These are phyloP conservation scores for Rhizophlyctis rosea DNA, from an alignment of 192 early-diverging fungal genomes.

Conservation along the genomic window DNA sequence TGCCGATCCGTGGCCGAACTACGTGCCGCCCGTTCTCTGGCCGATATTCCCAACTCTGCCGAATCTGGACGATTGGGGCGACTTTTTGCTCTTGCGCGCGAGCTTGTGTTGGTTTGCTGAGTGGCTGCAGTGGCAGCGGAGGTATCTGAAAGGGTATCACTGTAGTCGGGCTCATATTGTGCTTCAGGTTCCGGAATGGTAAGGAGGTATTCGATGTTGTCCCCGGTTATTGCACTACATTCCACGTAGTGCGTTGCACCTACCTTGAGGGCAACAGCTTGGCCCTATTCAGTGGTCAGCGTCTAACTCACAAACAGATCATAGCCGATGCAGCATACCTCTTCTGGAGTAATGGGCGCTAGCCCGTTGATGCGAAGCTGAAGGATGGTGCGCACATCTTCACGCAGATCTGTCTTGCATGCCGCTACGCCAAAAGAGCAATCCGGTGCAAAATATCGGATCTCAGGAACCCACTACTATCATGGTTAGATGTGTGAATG, in stretches of 20 bases:
- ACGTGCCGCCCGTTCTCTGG: not conserved
- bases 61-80: not conserved
- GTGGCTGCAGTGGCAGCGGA: not conserved
- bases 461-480: conserved; percentile 23
- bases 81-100: not conserved
- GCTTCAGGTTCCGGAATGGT: not conserved
- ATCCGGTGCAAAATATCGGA: conserved; percentile 11
- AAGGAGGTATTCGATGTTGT: not conserved
- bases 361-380: conserved; percentile 1
- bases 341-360: not conserved
- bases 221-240: conserved; percentile 30
- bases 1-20: not conserved
- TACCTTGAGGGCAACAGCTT: conserved; percentile 21
- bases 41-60: not conserved
- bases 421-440: conserved; percentile 13
- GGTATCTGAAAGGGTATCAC: not conserved
- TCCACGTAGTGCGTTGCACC: conserved; percentile 32
- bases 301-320: not conserved
- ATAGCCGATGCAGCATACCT: conserved; percentile 3
- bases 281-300: conserved; percentile 2
- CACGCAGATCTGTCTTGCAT: conserved; percentile 13
- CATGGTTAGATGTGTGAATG: not conserved
- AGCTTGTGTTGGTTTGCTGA: not conserved
- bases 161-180: not conserved
- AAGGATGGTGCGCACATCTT: conserved; percentile 4